Evolutionary conservation across 306 rosid genomes (phyloP).

Genomic region (Trichosanthes cucumerina): DNA sequence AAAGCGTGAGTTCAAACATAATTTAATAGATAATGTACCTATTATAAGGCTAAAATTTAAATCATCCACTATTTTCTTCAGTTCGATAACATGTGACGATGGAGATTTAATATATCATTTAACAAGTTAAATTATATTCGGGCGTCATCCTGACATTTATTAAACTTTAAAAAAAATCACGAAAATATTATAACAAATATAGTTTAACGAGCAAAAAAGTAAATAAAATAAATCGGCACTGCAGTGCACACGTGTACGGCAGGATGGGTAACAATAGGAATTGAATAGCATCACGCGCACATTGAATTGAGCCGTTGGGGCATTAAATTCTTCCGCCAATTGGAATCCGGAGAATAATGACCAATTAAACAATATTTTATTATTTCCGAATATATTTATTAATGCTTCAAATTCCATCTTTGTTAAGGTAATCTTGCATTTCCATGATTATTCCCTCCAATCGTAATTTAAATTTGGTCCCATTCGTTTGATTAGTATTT

Average conservation of each 20-base stretch:
- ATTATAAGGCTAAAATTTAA: too few relatives aligned
- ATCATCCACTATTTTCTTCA: too few relatives aligned
- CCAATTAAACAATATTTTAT: background rate
- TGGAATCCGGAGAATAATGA: background rate
- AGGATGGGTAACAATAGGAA: background rate
- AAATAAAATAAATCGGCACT: background rate
- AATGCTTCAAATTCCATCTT: background rate
- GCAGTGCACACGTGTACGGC: background rate
- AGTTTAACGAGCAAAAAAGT: too few relatives aligned
- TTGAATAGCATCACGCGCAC: background rate
- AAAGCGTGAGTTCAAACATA: too few relatives aligned
- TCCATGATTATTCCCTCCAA: background rate
- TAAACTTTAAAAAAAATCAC: too few relatives aligned
- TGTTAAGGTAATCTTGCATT: background rate
- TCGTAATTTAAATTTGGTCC: background rate
- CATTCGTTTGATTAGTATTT: background rate
- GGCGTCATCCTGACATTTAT: too few relatives aligned
- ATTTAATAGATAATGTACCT: too few relatives aligned
- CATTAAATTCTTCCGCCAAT: background rate
- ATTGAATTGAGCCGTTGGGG: slow-evolving; percentile 1
- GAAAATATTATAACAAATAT: too few relatives aligned
- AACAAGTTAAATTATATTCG: too few relatives aligned
- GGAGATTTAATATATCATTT: too few relatives aligned
- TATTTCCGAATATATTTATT: background rate
- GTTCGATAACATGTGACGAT: too few relatives aligned